phyloP scores from a whole-genome alignment of 768 basidiomycete species.

The Trametes punicea region DNA sequence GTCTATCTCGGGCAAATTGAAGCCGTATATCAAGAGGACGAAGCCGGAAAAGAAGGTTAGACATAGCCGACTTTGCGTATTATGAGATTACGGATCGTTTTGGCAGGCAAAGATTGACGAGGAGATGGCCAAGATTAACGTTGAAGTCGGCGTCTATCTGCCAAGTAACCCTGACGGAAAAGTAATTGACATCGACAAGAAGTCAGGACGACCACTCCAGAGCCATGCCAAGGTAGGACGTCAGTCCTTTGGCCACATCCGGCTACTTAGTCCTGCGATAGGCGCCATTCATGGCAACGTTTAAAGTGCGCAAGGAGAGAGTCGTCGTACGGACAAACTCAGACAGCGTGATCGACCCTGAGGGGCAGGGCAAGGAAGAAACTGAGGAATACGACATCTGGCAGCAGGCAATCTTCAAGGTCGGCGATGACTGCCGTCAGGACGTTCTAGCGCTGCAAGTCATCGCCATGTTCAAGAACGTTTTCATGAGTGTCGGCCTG shows the following conservation, averaged over 20 bases:
- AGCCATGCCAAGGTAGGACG: conserved; percentile 96
- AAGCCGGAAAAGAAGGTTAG: conserved; percentile 94
- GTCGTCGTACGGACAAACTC: conserved; percentile 65
- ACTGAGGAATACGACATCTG: conserved; percentile 75
- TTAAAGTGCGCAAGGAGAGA: conserved; percentile 91
- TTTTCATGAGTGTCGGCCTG: conserved; percentile 85
- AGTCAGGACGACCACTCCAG: conserved; percentile 92
- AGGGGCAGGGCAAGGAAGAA: conserved; percentile 53
- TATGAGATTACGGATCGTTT: not conserved
- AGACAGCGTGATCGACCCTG: conserved; percentile 66
- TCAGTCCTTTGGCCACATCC: not conserved
- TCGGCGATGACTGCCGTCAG: conserved; percentile 98
- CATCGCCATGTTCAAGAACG: conserved; percentile 99
- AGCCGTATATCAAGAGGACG: conserved; percentile 91
- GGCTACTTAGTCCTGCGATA: conserved; percentile 30
- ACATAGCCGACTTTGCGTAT: not conserved
- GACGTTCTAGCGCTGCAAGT: conserved; percentile 96
- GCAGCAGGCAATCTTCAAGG: conserved; percentile 99
- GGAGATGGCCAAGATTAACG: conserved; percentile 94
- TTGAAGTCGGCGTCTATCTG: conserved; percentile 94
- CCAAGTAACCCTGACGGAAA: conserved; percentile 97
- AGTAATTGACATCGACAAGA: conserved; percentile 96
- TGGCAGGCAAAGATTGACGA: conserved; percentile 95
- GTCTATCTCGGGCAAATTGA: conserved; percentile 95
- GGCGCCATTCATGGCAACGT: conserved; percentile 99